A percentile compares a stretch with the other conserved stretches of the same genome.
Evolutionary conservation across 768 basidiomycete genomes (phyloP).

Genomic region (Leccinum imitatum): DNA sequence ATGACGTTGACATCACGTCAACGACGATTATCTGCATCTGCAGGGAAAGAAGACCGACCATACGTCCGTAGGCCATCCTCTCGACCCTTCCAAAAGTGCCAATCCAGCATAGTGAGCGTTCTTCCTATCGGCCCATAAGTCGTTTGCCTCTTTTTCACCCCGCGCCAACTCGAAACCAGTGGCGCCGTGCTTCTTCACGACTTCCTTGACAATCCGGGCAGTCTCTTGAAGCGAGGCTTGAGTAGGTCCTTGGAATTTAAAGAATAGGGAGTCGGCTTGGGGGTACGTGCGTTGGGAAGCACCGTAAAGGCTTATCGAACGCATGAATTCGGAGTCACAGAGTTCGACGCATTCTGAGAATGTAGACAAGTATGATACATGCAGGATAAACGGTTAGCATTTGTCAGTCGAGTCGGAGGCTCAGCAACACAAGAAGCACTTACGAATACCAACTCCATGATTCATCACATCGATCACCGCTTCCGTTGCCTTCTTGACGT

Average conservation of each 20-base stretch:
- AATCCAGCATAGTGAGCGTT: slow-evolving; percentile 62
- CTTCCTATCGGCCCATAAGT: slow-evolving; percentile 75
- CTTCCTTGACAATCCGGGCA: slow-evolving; percentile 52
- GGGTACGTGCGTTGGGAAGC: slow-evolving; percentile 56
- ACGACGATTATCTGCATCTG: neutral
- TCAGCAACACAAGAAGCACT: slow-evolving; percentile 25
- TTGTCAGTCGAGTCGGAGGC: neutral
- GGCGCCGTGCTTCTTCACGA: slow-evolving; percentile 66
- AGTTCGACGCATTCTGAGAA: slow-evolving; percentile 78
- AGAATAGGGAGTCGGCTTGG: slow-evolving; percentile 71
- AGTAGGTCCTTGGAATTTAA: slow-evolving; percentile 82
- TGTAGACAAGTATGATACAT: neutral
- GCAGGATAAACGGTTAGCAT: neutral
- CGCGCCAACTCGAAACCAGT: slow-evolving; percentile 65
- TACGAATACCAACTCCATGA: slow-evolving; percentile 74
- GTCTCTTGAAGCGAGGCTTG: slow-evolving; percentile 59
- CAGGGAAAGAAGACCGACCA: slow-evolving; percentile 43
- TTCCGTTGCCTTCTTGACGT: slow-evolving; percentile 70
- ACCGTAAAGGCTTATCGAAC: slow-evolving; percentile 56
- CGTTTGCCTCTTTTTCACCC: slow-evolving; percentile 60
- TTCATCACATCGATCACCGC: slow-evolving; percentile 74
- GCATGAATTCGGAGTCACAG: slow-evolving; percentile 70
- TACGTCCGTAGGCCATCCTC: slow-evolving; percentile 75
- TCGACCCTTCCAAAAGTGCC: slow-evolving; percentile 56
- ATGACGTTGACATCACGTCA: neutral